phyloP scores from a whole-genome alignment of 306 rosid genomes.

The Geum urbanum region DNA sequence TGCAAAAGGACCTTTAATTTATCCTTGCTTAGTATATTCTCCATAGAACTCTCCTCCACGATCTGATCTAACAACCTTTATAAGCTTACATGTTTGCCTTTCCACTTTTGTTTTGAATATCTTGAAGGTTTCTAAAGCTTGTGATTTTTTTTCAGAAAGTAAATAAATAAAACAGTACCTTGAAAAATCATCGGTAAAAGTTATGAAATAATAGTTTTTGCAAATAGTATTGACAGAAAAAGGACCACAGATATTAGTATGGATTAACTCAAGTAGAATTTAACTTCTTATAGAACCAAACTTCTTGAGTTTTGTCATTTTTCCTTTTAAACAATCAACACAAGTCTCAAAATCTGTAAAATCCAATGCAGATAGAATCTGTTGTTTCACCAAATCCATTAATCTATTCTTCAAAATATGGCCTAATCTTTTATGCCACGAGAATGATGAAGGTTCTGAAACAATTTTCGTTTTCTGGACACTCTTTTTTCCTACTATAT shows the following conservation, averaged over 20 bases:
- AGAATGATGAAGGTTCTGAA: background rate
- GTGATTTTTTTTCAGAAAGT: too few relatives aligned
- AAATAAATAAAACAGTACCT: too few relatives aligned
- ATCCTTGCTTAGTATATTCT: too few relatives aligned
- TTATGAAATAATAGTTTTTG: too few relatives aligned
- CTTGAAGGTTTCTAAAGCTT: too few relatives aligned
- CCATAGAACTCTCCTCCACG: too few relatives aligned
- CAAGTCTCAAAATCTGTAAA: background rate
- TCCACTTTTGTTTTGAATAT: too few relatives aligned
- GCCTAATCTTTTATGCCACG: background rate
- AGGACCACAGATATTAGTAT: background rate
- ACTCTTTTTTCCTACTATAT: background rate
- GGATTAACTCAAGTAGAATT: too few relatives aligned
- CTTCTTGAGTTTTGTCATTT: background rate
- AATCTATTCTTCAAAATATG: background rate
- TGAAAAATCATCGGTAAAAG: too few relatives aligned
- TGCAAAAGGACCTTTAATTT: too few relatives aligned
- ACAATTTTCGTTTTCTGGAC: background rate
- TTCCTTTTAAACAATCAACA: background rate
- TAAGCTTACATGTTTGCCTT: too few relatives aligned
- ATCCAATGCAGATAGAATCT: background rate
- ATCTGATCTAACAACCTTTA: too few relatives aligned
- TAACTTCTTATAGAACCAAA: background rate
- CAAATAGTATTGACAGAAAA: background rate
- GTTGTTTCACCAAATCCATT: background rate